Conservation (phyloP, 1,139 yeast genomes). For the Starmera stellimalicola region DNA sequence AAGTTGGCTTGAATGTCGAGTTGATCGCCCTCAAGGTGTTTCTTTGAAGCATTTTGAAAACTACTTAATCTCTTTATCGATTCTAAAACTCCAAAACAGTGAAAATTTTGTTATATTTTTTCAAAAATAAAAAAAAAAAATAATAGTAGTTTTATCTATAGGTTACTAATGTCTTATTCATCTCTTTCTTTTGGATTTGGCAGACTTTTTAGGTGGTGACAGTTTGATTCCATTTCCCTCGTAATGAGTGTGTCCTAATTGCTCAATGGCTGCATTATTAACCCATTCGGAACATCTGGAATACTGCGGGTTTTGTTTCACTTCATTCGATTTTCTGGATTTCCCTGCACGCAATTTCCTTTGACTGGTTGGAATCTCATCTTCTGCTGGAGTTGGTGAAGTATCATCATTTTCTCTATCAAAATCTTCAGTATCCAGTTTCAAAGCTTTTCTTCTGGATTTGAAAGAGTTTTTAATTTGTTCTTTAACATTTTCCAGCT, state of each 20-base stretch:
- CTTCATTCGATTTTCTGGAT: no score
- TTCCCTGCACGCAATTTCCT: no score
- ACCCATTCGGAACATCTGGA: constrained; percentile 52
- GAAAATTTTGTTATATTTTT: no score
- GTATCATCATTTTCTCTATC: constrained; percentile 2
- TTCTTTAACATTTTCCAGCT: constrained; percentile 43
- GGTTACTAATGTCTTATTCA: no score
- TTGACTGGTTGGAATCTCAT: no score
- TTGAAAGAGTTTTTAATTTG: constrained; percentile 47
- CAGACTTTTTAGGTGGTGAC: no score
- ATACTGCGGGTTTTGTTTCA: constrained; percentile 31
- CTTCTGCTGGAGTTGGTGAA: constrained; percentile 2
- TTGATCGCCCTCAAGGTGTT: background rate
- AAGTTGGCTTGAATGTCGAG: constrained; percentile 2
- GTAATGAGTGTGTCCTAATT: constrained; percentile 42
- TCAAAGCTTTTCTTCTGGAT: constrained; percentile 48
- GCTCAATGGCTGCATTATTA: constrained; percentile 45
- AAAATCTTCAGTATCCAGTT: constrained; percentile 28
- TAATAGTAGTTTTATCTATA: no score
- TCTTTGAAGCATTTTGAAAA: background rate
- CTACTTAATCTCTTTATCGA: constrained; percentile 1
- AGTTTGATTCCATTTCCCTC: no score
- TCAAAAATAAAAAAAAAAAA: no score
- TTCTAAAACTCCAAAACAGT: no score
- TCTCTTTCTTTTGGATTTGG: no score